Base-by-base conservation (phyloP, 2,329 filamentous ascomycete genomes). In the Blastomyces percursus region DNA sequence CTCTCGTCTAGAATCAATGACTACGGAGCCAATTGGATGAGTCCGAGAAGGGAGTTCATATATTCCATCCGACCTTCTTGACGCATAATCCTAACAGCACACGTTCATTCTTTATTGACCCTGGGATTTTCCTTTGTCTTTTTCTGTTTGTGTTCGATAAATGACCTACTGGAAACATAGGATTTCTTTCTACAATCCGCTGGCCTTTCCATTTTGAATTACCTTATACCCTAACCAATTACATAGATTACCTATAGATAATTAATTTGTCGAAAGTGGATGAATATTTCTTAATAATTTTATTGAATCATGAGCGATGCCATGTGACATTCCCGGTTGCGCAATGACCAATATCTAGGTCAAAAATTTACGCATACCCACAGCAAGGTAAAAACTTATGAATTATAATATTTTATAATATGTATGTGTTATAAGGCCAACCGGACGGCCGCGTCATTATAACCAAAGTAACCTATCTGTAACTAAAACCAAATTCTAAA, bases 401-500 rank as follows among this genome's bases (percentile, higher is more conserved):
- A 27, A 24, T 19, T 9, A 30, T 27, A 19, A 1, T 30, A 30
- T 30, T 30, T 11, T 9, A 30, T 11, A 35, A 35, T 44, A 35
- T n/a, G 8, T 21, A 27, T 24, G 54, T 24, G 54, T 19, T n/a
- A 38, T 2, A 19, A 60, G n/a, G 48, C 32, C 8, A 32, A 48
- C 24, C 1, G 7, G 44, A 9, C 50, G 12, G 27, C 11, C 4
- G 24, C n/a, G 58, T 51, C 30, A 44, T n/a, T 44, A 21, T 32
- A 21, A 52, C 44, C 38, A 56, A 58, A 38, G 42, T n/a, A 38
- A 12, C 35, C 9, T 40, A 50, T n/a, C 38, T 50, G 5, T 21
- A 35, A 30, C 42, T 27, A 59, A 54, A 42, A n/a, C 35, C 9
- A 9, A 52, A 24, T 40, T 76, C 87, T 66, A 90, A 81, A 99